These are phyloP conservation scores for Pichia eremophila DNA, from an alignment of 805 yeast genomes.

Conservation along the genomic window DNA sequence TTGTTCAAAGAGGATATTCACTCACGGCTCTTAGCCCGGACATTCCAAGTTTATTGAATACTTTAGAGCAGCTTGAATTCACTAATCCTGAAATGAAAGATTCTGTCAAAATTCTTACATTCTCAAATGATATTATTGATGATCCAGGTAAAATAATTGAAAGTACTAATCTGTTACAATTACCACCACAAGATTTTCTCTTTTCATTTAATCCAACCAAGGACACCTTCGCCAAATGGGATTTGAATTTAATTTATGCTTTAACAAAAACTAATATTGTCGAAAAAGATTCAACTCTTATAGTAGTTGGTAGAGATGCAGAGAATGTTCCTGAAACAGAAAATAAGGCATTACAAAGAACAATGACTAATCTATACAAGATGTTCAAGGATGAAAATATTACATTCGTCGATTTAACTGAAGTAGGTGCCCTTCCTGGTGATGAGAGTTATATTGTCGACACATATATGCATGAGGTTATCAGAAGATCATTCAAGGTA, in stretches of 20 bases:
- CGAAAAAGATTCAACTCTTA: background rate
- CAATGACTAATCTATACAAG: background rate
- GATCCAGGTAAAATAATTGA: background rate
- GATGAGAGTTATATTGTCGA: constrained; percentile 5
- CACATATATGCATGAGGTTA: background rate
- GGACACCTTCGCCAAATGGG: constrained; percentile 4
- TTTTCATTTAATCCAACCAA: constrained; percentile 6
- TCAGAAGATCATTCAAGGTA: constrained; percentile 1
- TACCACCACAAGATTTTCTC: background rate
- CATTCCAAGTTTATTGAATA: background rate
- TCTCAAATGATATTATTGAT: background rate
- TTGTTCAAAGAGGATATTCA: background rate
- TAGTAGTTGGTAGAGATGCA: constrained; percentile 1
- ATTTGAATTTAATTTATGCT: constrained; percentile 2
- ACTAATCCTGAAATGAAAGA: constrained; percentile 6
- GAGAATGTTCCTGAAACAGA: background rate
- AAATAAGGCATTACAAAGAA: constrained; percentile 1
- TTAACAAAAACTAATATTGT: background rate
- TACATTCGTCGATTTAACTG: background rate
- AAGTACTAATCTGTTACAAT: background rate
- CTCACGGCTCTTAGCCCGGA: background rate
- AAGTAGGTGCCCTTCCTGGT: constrained; percentile 1
- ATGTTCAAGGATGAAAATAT: background rate
- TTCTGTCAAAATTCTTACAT: background rate
- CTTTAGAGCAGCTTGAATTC: background rate